These are phyloP conservation scores for Paracoccidioides lutzii DNA, from an alignment of 2,329 filamentous ascomycete genomes.

Conservation along the genomic window DNA sequence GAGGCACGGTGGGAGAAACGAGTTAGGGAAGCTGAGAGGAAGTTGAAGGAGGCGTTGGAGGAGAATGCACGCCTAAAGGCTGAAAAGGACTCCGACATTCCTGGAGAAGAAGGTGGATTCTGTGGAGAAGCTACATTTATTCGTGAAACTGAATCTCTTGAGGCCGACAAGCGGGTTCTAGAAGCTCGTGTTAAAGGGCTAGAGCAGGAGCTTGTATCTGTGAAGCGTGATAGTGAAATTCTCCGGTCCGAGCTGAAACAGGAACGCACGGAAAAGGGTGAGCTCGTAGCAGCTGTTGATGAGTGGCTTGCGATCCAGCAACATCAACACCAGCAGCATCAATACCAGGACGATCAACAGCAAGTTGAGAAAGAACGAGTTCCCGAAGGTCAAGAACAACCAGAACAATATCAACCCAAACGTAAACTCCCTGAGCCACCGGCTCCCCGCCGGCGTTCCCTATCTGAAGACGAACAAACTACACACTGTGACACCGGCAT, in stretches of 20 bases:
- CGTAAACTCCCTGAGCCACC: slow-evolving; percentile 2
- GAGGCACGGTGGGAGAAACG: slow-evolving; percentile 84
- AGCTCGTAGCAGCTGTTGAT: slow-evolving; percentile 36
- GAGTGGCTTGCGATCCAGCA: slow-evolving; percentile 34
- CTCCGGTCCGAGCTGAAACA: slow-evolving; percentile 47
- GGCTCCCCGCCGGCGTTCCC: neutral
- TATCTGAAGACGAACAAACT: neutral
- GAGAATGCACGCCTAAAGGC: slow-evolving; percentile 64
- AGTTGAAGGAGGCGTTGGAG: slow-evolving; percentile 53
- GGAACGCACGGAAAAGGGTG: slow-evolving; percentile 39
- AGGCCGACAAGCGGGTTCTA: slow-evolving; percentile 54
- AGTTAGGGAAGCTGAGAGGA: slow-evolving; percentile 61
- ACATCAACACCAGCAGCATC: slow-evolving; percentile 7
- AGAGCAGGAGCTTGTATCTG: slow-evolving; percentile 55
- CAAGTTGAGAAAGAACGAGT: neutral
- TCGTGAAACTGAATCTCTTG: slow-evolving; percentile 45
- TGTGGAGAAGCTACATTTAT: slow-evolving; percentile 35
- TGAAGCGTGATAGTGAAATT: slow-evolving; percentile 55
- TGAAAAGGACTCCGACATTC: slow-evolving; percentile 53
- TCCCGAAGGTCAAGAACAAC: neutral
- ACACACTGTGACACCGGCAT: neutral
- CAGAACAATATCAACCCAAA: neutral
- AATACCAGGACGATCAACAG: slow-evolving; percentile 5
- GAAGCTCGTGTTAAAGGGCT: slow-evolving; percentile 64
- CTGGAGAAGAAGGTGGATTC: slow-evolving; percentile 36